Base-by-base conservation (phyloP, 2,329 filamentous ascomycete species). In the Verticillium nonalfalfae region DNA sequence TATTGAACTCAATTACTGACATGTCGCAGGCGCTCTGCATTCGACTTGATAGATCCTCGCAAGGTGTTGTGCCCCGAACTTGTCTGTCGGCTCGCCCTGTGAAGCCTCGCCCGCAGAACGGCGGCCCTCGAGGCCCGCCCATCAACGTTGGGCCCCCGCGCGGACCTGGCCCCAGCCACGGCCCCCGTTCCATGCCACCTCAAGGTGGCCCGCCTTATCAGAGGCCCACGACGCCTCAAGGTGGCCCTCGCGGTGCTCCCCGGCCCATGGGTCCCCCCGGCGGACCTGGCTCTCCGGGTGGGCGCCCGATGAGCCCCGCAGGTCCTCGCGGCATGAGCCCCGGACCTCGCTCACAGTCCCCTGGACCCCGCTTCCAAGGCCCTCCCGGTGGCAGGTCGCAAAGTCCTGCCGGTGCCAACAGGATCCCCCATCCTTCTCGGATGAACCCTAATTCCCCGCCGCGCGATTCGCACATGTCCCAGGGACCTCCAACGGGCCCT, bases 41-140 rank as follows among this genome's bases (percentile, higher is more conserved):
- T 68, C 90, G 89, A 66, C 88, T 98, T 69, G 93, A 98, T 75
- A 90, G 93, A 66, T 93, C 92, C 63, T 84, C 90, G 69, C 93
- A 98, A 79, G 95, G 95, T 79, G 95, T 98, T 59, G 91, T 90
- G 61, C 95, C 95, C 14, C 87, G 95, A 68, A 97, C 93, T 40
- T 99, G 95, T 77, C 83, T 99, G 58, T 98, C 95, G 14, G 90
- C 92, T 62, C 88, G 93, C 58, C 92, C 94, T 18, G 90, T 98
- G 65, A 97, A 96, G 80, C 91, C 93, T 56, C 89, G 93, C 56
- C 80, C 85, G 50, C 79, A 78, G 21, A 79, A 75, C 60, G 78
- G 78, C 36, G 54, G 54, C 4, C 54, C 54, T 7, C 54, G 54
- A 3, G 26, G 54, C 13, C 54, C 54, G 14, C 54, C 54, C 11